These are phyloP conservation scores for Eucalyptus grandis DNA, from an alignment of 345 rosid species.

Conservation along the genomic window DNA sequence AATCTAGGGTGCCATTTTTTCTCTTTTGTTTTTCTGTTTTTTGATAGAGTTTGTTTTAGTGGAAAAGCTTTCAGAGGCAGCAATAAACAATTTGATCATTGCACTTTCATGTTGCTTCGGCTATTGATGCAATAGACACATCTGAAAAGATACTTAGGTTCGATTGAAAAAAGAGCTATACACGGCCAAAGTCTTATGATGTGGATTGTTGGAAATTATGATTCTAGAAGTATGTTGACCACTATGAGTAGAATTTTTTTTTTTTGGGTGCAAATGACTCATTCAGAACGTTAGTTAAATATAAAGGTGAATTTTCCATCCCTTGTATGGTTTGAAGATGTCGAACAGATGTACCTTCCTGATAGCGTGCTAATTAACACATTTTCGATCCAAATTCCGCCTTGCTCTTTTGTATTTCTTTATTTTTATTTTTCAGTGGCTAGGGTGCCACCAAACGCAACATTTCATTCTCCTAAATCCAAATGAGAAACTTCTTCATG, in stretches of 20 bases:
- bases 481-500: neutral
- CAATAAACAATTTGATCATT: neutral
- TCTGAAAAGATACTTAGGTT: neutral
- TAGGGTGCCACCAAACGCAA: neutral
- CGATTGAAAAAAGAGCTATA: neutral
- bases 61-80: neutral
- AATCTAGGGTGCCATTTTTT: neutral
- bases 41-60: neutral
- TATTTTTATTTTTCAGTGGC: neutral
- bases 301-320: neutral
- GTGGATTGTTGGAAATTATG: neutral
- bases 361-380: neutral
- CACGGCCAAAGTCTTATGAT: neutral
- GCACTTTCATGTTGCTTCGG: neutral
- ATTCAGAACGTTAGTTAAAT: neutral
- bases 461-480: neutral
- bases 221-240: neutral
- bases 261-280: neutral
- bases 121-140: neutral
- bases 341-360: neutral
- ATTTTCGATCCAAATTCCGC: neutral
- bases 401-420: neutral
- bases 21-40: neutral
- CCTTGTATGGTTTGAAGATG: neutral
- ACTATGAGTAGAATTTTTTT: neutral